Evolutionary conservation across 495 filamentous ascomycete species (phyloP), one percentile per base, ranked within the genome.

Genomic region (Daldinia decipiens): DNA sequence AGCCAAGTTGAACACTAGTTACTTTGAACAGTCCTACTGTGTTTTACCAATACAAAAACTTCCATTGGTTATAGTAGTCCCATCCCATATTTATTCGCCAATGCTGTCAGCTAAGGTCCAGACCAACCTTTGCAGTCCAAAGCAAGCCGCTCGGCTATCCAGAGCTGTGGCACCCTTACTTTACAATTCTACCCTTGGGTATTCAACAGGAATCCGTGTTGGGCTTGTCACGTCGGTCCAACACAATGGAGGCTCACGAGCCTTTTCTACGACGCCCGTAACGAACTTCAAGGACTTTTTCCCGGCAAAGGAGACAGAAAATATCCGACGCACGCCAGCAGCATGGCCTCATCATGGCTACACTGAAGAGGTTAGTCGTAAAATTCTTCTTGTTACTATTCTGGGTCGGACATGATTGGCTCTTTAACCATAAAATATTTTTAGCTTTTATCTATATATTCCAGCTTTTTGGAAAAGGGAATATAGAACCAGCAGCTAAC

Each of bases 291-390:
- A 68, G 8, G 83, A 84, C 32, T 81, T 85, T 78, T 85, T 85
- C 65, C 83, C 83, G 1, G 62, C 65, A 36, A 83, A 82, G 47
- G 82, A 83, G 59, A 85, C 83, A 1, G 70, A 78, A 1, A 71
- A 76, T 36, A 87, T 88, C 66, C 75, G 79, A 12, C 69, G 77
- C 59, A 87, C 85, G 13, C 82, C 86, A 15, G 75, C 89, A 36
- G 85, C 90, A 65, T 93, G 91, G 90, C 82, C 85, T 0, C 91
- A 93, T 76, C 91, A 89, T 67, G 82, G 87, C 68, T 91, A 80
- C 58, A 83, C 82, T 13, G 77, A 84, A 72, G 59, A 81, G 62
- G 70, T 73, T 54, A 69, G 70, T 66, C 31, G 8, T 1, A 40
- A 59, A 0, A 12, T 40, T 2, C 24, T 9, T 59, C 21, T 27